phyloP scores from a whole-genome alignment of 768 basidiomycete species.

The Leccinum imitatum region DNA sequence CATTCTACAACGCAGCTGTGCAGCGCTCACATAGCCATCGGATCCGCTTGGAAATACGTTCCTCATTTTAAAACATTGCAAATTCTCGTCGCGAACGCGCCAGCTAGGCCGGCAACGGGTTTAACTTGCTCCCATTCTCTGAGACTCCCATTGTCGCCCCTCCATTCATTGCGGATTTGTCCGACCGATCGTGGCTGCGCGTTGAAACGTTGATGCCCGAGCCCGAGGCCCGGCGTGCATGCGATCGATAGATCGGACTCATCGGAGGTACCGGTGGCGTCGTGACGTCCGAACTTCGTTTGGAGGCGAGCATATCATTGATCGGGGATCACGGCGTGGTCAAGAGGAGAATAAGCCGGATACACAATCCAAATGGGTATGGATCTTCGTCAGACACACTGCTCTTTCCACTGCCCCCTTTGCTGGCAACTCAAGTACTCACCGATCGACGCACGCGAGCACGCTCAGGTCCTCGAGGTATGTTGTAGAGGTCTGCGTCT shows the following conservation, averaged over 20 bases:
- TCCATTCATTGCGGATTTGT: conserved; percentile 51
- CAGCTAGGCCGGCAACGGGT: background rate
- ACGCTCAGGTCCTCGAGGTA: conserved; percentile 53
- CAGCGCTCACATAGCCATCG: background rate
- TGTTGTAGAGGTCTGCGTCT: conserved; percentile 56
- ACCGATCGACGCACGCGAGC: conserved; percentile 43
- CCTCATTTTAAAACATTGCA: background rate
- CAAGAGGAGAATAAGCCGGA: background rate
- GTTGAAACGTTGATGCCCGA: conserved; percentile 49
- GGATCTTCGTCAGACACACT: conserved; percentile 1
- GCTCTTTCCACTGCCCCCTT: background rate
- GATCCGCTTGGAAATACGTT: background rate
- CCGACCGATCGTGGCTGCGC: conserved; percentile 36
- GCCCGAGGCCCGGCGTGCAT: conserved; percentile 46
- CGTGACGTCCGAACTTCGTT: background rate
- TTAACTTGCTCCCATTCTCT: conserved; percentile 46
- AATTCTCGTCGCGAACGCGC: background rate
- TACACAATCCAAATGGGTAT: background rate
- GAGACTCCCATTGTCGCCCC: conserved; percentile 53
- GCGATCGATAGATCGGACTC: background rate
- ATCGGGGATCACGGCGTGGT: background rate
- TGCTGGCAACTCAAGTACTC: conserved; percentile 7
- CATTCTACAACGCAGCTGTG: background rate
- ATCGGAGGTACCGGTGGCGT: background rate
- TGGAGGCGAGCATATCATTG: background rate